A percentile compares a stretch with the other conserved stretches of the same genome.
phyloP scores from a whole-genome alignment of 1,284 basidiomycete genomes.

The Porodaedalea pini region DNA sequence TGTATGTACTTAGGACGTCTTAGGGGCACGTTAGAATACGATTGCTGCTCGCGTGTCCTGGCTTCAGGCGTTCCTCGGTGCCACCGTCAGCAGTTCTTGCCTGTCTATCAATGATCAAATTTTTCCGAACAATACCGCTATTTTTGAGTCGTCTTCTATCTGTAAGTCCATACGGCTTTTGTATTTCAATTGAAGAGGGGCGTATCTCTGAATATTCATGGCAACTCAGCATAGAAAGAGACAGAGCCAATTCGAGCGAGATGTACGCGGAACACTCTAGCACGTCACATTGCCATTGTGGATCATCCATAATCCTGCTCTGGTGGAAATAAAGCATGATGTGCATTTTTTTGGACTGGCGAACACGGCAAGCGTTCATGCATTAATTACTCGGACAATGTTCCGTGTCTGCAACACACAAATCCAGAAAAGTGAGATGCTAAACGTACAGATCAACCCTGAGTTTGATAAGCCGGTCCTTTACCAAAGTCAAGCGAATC shows the following conservation, averaged over 20 bases:
- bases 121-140: slow-evolving; percentile 3
- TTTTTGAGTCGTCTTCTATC: neutral
- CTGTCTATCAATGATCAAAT: slow-evolving; percentile 1
- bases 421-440: neutral
- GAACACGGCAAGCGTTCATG: neutral
- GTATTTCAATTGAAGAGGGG: neutral
- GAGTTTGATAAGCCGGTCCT: neutral
- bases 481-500: slow-evolving; percentile 30
- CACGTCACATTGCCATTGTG: neutral
- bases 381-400: neutral
- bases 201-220: neutral
- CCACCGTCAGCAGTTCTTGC: neutral
- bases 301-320: neutral
- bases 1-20: neutral
- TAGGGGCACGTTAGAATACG: neutral
- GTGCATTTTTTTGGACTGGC: neutral
- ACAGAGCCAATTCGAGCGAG: neutral
- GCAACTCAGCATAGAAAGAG: neutral
- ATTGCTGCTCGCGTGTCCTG: neutral
- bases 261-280: neutral
- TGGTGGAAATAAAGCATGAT: neutral
- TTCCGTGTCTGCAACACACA: no score
- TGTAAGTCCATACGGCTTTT: neutral
- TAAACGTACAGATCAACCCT: neutral
- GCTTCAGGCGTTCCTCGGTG: slow-evolving; percentile 6